Percentiles rank a stretch among this genome's conserved stretches.
These are phyloP conservation scores for Escallonia herrerae DNA, from an alignment of 129 eudicot species.

Conservation along the genomic window DNA sequence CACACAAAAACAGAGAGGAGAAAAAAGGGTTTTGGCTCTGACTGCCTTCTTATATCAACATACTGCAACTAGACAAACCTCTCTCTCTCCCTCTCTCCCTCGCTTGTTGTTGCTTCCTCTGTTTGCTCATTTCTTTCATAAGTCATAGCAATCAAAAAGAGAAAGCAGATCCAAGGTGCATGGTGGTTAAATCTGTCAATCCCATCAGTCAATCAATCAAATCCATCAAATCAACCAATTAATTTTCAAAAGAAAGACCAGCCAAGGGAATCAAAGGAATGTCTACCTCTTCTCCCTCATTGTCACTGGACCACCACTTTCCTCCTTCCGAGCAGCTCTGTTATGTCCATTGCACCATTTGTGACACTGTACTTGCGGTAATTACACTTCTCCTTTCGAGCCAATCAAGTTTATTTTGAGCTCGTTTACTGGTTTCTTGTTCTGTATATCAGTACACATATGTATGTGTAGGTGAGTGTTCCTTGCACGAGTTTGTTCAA, in stretches of 20 bases:
- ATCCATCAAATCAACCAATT: constrained; percentile 20
- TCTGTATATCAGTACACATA: too few relatives aligned
- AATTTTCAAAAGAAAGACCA: not conserved
- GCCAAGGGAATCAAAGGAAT: constrained; percentile 15
- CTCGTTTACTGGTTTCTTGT: too few relatives aligned
- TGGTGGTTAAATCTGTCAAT: constrained; percentile 47
- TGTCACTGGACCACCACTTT: constrained; percentile 45
- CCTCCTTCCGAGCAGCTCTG: constrained; percentile 53
- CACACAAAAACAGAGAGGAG: not conserved
- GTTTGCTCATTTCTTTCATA: constrained; percentile 23
- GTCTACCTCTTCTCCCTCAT: constrained; percentile 32
- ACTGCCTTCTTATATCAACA: constrained; percentile 8
- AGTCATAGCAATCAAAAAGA: constrained; percentile 8
- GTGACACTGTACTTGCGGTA: constrained; percentile 62
- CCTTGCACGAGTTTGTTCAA: constrained; percentile 79
- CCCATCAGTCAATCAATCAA: constrained; percentile 48
- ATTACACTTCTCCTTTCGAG: not conserved
- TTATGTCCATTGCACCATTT: constrained; percentile 55
- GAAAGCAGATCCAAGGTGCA: constrained; percentile 47
- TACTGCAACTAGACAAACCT: constrained; percentile 19
- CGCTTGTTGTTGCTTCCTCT: constrained; percentile 20
- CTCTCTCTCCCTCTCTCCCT: constrained; percentile 18
- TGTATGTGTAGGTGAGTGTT: constrained; percentile 56
- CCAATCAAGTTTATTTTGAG: too few relatives aligned
- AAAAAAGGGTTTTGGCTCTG: constrained; percentile 17